Conservation (phyloP, 805 yeast genomes). For the Saturnispora saitoi region DNA sequence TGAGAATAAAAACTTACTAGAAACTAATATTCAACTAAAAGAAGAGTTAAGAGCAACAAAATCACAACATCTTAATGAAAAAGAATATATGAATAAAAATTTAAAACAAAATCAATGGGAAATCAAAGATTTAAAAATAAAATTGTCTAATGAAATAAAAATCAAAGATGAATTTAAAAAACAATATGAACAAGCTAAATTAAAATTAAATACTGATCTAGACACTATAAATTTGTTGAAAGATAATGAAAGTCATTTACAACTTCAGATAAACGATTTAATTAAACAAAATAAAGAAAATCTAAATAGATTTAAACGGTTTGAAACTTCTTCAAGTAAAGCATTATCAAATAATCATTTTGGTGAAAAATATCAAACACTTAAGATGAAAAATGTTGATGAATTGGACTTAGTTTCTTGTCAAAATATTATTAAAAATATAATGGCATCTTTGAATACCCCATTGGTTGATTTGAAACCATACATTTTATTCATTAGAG, state of each 20-base stretch:
- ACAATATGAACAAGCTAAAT: background rate
- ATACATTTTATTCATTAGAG: slow-evolving; percentile 13
- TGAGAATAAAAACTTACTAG: background rate
- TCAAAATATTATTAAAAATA: slow-evolving; percentile 18
- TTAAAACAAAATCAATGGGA: background rate
- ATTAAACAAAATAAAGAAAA: background rate
- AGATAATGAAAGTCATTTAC: background rate
- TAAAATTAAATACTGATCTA: background rate
- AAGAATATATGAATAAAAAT: no score
- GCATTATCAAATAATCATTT: slow-evolving; percentile 6
- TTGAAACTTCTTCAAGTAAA: background rate
- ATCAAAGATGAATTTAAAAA: background rate
- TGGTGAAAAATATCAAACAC: background rate
- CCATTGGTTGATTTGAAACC: slow-evolving; percentile 9
- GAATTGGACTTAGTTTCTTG: slow-evolving; percentile 9
- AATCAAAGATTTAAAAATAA: background rate
- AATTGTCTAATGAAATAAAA: background rate
- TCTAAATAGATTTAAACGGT: background rate
- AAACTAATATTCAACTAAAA: background rate
- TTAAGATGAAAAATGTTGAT: slow-evolving; percentile 13
- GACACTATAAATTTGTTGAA: background rate
- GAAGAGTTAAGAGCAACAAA: background rate
- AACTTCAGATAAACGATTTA: background rate
- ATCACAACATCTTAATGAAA: no score
- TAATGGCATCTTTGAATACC: slow-evolving; percentile 12